Percentiles rank a stretch among this genome's conserved stretches.
Conservation (phyloP, 768 basidiomycete genomes). For the Russula abietina region DNA sequence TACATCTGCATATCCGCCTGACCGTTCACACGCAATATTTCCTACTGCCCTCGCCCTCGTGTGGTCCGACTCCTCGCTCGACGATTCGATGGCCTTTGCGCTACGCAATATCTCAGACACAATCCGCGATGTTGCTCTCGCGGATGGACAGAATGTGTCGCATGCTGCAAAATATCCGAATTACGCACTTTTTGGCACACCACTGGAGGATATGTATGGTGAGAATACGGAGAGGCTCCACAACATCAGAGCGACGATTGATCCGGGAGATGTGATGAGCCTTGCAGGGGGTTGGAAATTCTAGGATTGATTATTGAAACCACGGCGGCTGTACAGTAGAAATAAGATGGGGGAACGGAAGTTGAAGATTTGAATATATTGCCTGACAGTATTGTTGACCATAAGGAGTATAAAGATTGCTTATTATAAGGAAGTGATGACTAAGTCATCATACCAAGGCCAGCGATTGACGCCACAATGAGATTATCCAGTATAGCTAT, state of each 20-base stretch:
- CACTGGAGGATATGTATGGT: slow-evolving; percentile 1
- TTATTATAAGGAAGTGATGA: too few species aligned
- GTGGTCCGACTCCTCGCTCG: slow-evolving; percentile 28
- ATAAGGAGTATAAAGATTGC: too few species aligned
- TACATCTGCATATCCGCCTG: slow-evolving; percentile 15
- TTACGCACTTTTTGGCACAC: not conserved
- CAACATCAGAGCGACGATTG: not conserved
- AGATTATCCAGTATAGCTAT: too few species aligned
- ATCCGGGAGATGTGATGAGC: slow-evolving; percentile 26
- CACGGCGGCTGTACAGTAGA: too few species aligned
- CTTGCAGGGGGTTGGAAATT: slow-evolving; percentile 27
- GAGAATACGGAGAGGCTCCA: not conserved
- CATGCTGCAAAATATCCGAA: not conserved
- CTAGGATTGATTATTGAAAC: too few species aligned
- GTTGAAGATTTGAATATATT: too few species aligned
- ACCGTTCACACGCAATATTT: slow-evolving; percentile 10
- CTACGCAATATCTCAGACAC: slow-evolving; percentile 24
- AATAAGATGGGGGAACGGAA: too few species aligned
- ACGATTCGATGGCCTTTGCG: slow-evolving; percentile 38
- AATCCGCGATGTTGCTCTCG: not conserved
- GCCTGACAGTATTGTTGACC: too few species aligned
- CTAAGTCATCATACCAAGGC: too few species aligned
- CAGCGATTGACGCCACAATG: too few species aligned
- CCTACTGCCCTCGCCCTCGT: not conserved
- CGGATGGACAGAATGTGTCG: slow-evolving; percentile 24